phyloP scores from a whole-genome alignment of 805 yeast species.

The Hanseniaspora vineae region DNA sequence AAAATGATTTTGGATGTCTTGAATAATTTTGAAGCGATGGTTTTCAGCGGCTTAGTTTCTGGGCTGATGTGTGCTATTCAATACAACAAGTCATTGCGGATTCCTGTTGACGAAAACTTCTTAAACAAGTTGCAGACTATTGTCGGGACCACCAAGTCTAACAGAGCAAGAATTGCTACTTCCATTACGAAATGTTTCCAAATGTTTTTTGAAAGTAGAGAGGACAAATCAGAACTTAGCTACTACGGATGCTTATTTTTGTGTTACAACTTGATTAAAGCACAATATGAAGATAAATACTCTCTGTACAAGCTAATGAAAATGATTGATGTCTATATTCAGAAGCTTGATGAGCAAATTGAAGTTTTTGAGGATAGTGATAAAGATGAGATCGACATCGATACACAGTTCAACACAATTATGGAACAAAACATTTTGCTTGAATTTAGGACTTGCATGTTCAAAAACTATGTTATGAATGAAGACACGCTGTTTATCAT shows the following conservation, averaged over 20 bases:
- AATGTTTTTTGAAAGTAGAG: conserved; percentile 2
- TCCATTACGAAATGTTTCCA: conserved; percentile 8
- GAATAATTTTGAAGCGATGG: conserved; percentile 57
- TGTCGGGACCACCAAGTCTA: conserved; percentile 10
- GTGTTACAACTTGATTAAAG: conserved; percentile 11
- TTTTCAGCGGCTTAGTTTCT: conserved; percentile 50
- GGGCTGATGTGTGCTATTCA: conserved; percentile 45
- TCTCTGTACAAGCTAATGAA: not conserved
- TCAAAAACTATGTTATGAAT: conserved; percentile 3
- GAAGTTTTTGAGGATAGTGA: not conserved
- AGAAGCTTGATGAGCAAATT: not conserved
- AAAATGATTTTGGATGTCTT: conserved; percentile 42
- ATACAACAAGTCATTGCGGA: conserved; percentile 18
- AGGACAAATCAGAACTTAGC: not conserved
- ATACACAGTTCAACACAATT: not conserved
- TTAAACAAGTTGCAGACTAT: conserved; percentile 10
- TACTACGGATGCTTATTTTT: conserved; percentile 10
- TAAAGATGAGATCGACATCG: too few relatives aligned
- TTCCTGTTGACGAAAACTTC: conserved; percentile 6
- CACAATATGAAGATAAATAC: conserved; percentile 8
- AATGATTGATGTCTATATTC: not conserved
- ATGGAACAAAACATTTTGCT: conserved; percentile 1
- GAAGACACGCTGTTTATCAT: conserved; percentile 4
- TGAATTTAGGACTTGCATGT: conserved; percentile 3
- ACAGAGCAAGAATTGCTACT: conserved; percentile 10